Conservation (phyloP, 108 stramenopile genomes). For the Cylindrotheca closterium region DNA sequence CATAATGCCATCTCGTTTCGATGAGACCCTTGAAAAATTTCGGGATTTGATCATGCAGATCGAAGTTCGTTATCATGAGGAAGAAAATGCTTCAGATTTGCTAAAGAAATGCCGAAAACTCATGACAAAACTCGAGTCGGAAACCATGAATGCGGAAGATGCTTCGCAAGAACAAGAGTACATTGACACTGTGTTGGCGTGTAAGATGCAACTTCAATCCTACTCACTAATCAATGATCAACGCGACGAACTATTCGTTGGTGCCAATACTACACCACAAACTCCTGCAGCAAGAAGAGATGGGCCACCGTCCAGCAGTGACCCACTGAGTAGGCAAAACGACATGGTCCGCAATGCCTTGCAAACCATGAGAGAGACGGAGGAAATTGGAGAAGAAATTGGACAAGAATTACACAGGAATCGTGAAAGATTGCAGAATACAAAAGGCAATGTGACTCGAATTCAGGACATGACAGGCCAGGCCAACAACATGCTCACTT, state of each 20-base stretch:
- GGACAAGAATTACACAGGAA: constrained; percentile 6
- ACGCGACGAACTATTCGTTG: constrained; percentile 1
- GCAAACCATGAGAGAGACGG: constrained; percentile 4
- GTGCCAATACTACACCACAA: background rate
- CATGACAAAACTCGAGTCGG: background rate
- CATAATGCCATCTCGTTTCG: background rate
- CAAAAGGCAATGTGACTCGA: constrained; percentile 3
- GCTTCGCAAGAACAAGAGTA: constrained; percentile 10
- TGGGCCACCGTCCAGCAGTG: background rate
- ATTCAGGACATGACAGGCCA: constrained; percentile 8
- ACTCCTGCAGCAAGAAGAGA: too few relatives aligned
- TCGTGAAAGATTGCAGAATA: constrained; percentile 8
- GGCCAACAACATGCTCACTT: constrained; percentile 3
- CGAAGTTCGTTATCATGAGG: background rate
- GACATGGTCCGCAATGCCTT: constrained; percentile 6
- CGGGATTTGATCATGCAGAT: background rate
- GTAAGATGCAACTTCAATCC: constrained; percentile 23
- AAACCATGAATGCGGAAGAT: background rate
- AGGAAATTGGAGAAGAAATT: constrained; percentile 16
- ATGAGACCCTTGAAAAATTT: background rate
- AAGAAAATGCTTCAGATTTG: background rate
- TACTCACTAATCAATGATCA: constrained; percentile 13
- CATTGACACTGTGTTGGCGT: constrained; percentile 12
- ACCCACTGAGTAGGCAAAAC: constrained; percentile 6
- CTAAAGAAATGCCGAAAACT: background rate